phyloP scores from a whole-genome alignment of 108 stramenopile species.

The Cyclotella choctawhatcheeana region DNA sequence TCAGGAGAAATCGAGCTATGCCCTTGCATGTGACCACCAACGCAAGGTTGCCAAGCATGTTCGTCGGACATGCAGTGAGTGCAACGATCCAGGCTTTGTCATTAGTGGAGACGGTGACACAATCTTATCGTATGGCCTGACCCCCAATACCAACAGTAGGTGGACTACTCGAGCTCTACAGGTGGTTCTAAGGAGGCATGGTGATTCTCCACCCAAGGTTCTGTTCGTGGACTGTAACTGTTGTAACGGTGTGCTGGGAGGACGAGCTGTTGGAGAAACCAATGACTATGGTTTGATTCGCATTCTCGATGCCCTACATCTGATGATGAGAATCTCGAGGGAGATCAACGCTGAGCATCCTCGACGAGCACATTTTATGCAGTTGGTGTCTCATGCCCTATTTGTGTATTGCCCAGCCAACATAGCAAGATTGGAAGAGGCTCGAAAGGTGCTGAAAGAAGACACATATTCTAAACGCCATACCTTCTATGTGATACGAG shows the following conservation, averaged over 20 bases:
- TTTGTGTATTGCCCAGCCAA: too few relatives aligned
- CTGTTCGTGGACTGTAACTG: not conserved
- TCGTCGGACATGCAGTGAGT: not conserved
- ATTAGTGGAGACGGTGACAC: not conserved
- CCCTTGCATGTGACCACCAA: not conserved
- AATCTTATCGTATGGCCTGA: not conserved
- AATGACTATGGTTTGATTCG: too few relatives aligned
- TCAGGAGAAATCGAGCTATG: not conserved
- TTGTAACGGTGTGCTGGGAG: not conserved
- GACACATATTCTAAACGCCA: too few relatives aligned
- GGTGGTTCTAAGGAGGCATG: not conserved
- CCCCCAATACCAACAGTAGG: not conserved
- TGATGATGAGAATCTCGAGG: too few relatives aligned
- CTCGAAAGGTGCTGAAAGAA: too few relatives aligned
- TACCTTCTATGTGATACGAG: too few relatives aligned
- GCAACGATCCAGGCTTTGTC: not conserved
- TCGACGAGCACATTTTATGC: too few relatives aligned
- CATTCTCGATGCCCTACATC: too few relatives aligned
- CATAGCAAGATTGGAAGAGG: too few relatives aligned
- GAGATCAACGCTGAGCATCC: too few relatives aligned
- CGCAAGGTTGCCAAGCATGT: not conserved
- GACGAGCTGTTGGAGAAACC: not conserved
- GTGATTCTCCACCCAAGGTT: not conserved
- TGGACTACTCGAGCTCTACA: not conserved
- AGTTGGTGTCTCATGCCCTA: too few relatives aligned